Evolutionary conservation across 202 grass and related monocot species (phyloP).

Genomic region (Eragrostis tef): DNA sequence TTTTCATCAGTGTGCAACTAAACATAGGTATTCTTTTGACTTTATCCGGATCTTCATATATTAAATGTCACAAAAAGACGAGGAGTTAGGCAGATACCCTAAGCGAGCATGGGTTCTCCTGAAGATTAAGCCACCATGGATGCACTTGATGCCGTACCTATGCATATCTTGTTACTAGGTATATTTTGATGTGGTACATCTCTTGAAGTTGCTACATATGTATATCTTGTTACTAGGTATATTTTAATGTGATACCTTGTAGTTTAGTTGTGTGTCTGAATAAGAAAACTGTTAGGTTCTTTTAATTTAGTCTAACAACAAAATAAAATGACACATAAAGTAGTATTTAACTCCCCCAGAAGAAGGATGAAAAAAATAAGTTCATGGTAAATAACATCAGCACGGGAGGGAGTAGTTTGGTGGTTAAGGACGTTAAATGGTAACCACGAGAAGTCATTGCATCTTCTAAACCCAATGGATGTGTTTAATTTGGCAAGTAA

Average conservation of each 20-base stretch:
- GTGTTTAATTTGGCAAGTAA: constrained; percentile 56
- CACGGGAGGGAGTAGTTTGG: background rate
- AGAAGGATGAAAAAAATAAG: constrained; percentile 26
- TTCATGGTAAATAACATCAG: background rate
- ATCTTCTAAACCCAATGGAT: constrained; percentile 58
- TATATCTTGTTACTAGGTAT: background rate
- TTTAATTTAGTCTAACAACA: background rate
- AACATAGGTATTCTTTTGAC: background rate
- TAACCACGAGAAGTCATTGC: constrained; percentile 14
- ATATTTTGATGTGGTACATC: constrained; percentile 49
- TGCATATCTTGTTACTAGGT: too few species aligned
- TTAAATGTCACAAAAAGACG: constrained; percentile 52
- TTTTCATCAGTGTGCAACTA: background rate
- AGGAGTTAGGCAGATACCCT: constrained; percentile 33
- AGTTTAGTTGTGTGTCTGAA: constrained; percentile 5
- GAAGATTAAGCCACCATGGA: constrained; percentile 54
- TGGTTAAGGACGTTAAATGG: background rate
- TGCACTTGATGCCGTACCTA: constrained; percentile 33
- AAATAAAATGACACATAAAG: too few species aligned
- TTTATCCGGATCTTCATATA: constrained; percentile 53
- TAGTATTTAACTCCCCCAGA: background rate
- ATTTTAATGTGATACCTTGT: constrained; percentile 47
- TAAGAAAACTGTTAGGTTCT: background rate
- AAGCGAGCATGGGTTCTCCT: constrained; percentile 60
- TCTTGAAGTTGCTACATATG: background rate